Evolutionary conservation across 2,329 filamentous ascomycete species (phyloP).

Genomic region (Phaeosphaeriaceae sp.): DNA sequence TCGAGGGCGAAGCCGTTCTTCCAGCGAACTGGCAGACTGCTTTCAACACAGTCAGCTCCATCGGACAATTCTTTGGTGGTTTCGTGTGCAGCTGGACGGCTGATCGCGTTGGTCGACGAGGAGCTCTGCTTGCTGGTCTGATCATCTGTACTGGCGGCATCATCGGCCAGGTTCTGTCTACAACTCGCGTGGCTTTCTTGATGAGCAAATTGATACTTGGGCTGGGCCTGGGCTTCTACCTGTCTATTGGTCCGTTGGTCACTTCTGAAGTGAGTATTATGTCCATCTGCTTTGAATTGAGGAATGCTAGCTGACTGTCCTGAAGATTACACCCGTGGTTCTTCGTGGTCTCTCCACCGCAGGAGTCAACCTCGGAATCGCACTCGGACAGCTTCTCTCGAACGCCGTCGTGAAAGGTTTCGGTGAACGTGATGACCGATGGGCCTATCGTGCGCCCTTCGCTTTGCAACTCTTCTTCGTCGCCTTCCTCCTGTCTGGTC

Average conservation of each 20-base stretch:
- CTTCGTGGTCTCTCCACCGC: constrained; percentile 65
- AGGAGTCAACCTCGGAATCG: constrained; percentile 68
- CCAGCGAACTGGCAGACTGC: constrained; percentile 50
- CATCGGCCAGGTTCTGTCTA: constrained; percentile 69
- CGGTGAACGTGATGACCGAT: constrained; percentile 59
- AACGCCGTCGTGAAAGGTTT: constrained; percentile 53
- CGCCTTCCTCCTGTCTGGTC: constrained; percentile 66
- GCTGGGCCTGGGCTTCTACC: constrained; percentile 22
- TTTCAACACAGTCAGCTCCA: constrained; percentile 44
- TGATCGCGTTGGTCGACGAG: constrained; percentile 43
- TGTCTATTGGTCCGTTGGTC: constrained; percentile 22
- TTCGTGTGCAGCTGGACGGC: constrained; percentile 45
- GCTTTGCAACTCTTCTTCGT: constrained; percentile 78
- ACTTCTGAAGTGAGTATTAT: no score
- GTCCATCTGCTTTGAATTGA: no score
- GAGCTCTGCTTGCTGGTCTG: constrained; percentile 18
- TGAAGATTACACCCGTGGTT: constrained; percentile 59
- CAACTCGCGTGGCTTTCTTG: constrained; percentile 28
- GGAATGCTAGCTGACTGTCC: no score
- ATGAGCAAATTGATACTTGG: constrained; percentile 19
- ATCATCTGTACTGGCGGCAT: constrained; percentile 52
- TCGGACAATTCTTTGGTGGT: constrained; percentile 65
- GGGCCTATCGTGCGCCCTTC: constrained; percentile 69
- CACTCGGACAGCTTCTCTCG: constrained; percentile 66
- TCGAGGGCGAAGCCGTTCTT: constrained; percentile 38